A percentile compares a stretch with the other conserved stretches of the same genome.
phyloP scores from a whole-genome alignment of 257 asterid genomes.

The Solanum bukasovii region DNA sequence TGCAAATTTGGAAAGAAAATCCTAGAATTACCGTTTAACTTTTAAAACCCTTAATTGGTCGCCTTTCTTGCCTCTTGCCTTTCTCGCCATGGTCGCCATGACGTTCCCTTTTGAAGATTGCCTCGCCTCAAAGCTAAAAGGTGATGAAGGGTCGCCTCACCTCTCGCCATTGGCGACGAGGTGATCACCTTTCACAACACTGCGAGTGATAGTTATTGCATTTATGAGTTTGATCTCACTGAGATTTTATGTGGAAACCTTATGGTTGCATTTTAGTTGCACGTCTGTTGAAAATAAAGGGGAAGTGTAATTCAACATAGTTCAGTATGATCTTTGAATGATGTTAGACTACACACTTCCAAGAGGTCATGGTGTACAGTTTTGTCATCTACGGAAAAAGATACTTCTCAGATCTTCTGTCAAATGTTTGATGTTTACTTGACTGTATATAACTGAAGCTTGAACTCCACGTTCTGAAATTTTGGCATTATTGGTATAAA shows the following conservation, averaged over 20 bases:
- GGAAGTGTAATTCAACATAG: neutral
- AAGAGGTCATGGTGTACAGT: neutral
- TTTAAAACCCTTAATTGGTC: too few species aligned
- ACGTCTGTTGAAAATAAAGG: neutral
- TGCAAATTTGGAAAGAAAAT: too few species aligned
- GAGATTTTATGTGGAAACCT: neutral
- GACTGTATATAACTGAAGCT: neutral
- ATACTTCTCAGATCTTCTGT: neutral
- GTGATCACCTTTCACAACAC: too few species aligned
- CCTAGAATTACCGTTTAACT: too few species aligned
- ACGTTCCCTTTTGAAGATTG: too few species aligned
- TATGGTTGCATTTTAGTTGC: neutral
- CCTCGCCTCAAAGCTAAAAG: too few species aligned
- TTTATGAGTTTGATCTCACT: neutral
- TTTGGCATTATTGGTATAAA: neutral
- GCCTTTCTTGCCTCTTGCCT: too few species aligned
- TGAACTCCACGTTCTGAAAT: neutral
- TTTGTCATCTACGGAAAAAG: neutral
- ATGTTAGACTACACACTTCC: neutral
- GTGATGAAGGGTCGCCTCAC: too few species aligned
- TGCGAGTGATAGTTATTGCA: neutral
- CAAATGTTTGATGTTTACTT: neutral
- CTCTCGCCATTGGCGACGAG: too few species aligned
- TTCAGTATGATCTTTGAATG: neutral
- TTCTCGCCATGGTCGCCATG: too few species aligned